Evolutionary conservation across 2,329 filamentous ascomycete species (phyloP).

Genomic region (Aspergillus ustus): DNA sequence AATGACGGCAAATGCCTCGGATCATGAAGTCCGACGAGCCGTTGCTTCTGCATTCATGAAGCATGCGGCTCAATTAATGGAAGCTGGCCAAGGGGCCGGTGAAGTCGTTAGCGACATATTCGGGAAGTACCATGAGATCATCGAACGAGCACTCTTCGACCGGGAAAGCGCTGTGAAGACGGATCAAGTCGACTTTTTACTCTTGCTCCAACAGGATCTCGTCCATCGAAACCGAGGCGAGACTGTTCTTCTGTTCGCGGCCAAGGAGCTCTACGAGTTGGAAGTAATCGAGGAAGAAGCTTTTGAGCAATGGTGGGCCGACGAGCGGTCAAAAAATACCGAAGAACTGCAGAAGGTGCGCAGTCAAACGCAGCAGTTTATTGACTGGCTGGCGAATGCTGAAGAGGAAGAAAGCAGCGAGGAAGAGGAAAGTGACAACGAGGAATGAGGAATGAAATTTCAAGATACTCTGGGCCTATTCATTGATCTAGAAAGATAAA

Average conservation of each 20-base stretch:
- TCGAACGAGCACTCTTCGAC: constrained; percentile 64
- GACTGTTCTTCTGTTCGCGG: constrained; percentile 72
- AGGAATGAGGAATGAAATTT: constrained; percentile 21
- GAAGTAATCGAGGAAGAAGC: constrained; percentile 90
- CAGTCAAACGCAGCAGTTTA: constrained; percentile 74
- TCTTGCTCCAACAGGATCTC: constrained; percentile 81
- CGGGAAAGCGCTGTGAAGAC: constrained; percentile 55
- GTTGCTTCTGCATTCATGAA: constrained; percentile 85
- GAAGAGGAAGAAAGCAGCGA: constrained; percentile 71
- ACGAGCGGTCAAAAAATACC: constrained; percentile 68
- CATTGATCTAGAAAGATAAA: constrained; percentile 1
- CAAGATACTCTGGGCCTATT: background rate
- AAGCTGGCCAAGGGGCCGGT: constrained; percentile 60
- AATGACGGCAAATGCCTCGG: constrained; percentile 87
- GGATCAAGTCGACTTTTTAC: constrained; percentile 84
- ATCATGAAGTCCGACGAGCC: constrained; percentile 83
- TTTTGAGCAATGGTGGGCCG: constrained; percentile 85
- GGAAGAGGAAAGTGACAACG: constrained; percentile 35
- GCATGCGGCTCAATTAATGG: constrained; percentile 73
- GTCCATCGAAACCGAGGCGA: constrained; percentile 67
- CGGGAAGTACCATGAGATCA: constrained; percentile 65
- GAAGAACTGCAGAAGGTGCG: constrained; percentile 73
- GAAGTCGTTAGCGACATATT: constrained; percentile 70
- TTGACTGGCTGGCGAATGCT: constrained; percentile 82
- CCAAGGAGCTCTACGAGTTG: constrained; percentile 82